Base-by-base conservation (phyloP, 495 filamentous ascomycete genomes). In the Podospora fimiseda region DNA sequence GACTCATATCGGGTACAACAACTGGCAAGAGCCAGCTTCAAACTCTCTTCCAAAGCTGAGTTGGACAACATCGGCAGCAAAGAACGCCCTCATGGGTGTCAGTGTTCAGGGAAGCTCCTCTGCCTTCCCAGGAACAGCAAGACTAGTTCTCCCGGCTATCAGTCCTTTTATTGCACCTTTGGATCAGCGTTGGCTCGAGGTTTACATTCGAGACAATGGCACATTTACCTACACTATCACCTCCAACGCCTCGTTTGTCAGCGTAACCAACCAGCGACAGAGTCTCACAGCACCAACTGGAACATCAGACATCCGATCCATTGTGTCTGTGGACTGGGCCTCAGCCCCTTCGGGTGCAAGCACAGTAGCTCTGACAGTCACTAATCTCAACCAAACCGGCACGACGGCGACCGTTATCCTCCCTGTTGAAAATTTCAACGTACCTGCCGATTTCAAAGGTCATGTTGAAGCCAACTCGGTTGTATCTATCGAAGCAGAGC, bases 11-110 rank as follows among this genome's bases (percentile, higher is more conserved):
- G 65, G 62, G 2, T 68, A 65, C 52, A 59, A 55, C 53, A 65
- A 64, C 63, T 75, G 76, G 78, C 80, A 84, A 58, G 78, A 83
- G 52, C 74, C 80, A 1, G 76, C 76, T 68, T 67, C 77, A 22
- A 77, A 83, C 50, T 71, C 70, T 0, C 61, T 80, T 18, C 79
- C 79, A 13, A 60, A 50, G 14, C 48, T 80, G 19, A 64, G 70
- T 11, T 80, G 66, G 48, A 67, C 75, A 16, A 71, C 33, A 22
- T 60, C 23, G 67, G 77, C 55, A 53, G 71, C 33, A 2, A 63
- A 77, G 9, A 69, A 71, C 0, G 79, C 80, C 2, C 68, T 78
- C 30, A 72, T 85, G 62, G 81, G 82, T 37, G 72, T 86, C 27
- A 62, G 74, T 1, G 68, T 77, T 27, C 78, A 84, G 60, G 74